Evolutionary conservation across 768 basidiomycete genomes (phyloP), one percentile per base, ranked within the genome.

Genomic region (Leucosporidium creatinivorum): DNA sequence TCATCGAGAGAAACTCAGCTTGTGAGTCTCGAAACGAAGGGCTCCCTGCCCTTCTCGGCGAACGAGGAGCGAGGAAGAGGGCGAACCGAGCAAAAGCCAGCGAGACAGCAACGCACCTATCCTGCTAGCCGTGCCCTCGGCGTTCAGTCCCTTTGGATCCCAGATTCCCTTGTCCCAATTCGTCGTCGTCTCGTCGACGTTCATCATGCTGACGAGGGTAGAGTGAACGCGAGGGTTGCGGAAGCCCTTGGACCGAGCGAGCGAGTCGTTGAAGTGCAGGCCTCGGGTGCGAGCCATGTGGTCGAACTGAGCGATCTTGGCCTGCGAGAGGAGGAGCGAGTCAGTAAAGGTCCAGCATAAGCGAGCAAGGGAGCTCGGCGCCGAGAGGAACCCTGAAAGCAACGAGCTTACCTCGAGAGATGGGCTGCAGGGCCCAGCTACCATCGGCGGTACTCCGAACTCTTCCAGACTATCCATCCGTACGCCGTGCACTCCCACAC

Each of bases 191-290:
- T 98, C 94, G 74, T 94, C 87, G 21, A 93, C 88, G 66, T 89
- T 88, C 21, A 96, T 86, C 76, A 93, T 96, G 75, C 96, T 91
- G 69, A 99, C 93, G 3, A 99, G 85, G 74, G 92, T 92, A 18
- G 89, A 82, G 78, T 94, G 96, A n/a, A 98, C 84, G 75, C 96
- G 91, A 0, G 94, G 94, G 75, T 99, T 99, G 31, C 92, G 86
- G 79, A 98, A 99, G 6, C 91, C 87, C 54, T 91, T 87, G 72
- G 89, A 91, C 12, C 87, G 85, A 86, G 97, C 91, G 51, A 99
- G 83, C 2, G 90, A 90, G 77, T 96, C 92, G 77, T 98, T 99
- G 81, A 96, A 97, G 78, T 96, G 93, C 73, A 87, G 86, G 1
- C 89, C 87, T 73, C 84, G 83, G 2, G 69, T 67, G 15, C 77